Percentiles rank a stretch among this genome's conserved stretches.
Evolutionary conservation across 2,329 filamentous ascomycete genomes (phyloP).

Genomic region (Lasiodiplodia sp.): DNA sequence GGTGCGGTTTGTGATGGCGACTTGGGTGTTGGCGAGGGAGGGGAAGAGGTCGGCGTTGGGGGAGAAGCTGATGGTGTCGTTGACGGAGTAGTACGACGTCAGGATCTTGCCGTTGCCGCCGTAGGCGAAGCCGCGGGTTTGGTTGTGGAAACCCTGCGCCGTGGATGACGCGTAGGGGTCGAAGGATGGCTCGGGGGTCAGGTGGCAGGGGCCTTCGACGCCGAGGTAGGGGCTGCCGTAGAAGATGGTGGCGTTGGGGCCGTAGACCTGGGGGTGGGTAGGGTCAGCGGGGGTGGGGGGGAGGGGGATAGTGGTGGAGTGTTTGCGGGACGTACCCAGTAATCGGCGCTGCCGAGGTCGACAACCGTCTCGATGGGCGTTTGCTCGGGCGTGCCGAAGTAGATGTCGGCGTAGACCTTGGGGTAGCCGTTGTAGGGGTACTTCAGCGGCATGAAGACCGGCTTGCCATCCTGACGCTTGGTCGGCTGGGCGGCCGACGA

Average conservation of each 20-base stretch:
- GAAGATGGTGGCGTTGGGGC: constrained; percentile 31
- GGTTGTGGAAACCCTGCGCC: background rate
- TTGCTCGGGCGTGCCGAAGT: constrained; percentile 29
- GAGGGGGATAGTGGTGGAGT: background rate
- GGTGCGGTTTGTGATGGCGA: constrained; percentile 39
- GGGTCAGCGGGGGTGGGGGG: background rate
- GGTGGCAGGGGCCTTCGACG: constrained; percentile 27
- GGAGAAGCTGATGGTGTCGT: constrained; percentile 13
- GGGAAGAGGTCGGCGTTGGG: background rate
- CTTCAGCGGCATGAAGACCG: constrained; percentile 11
- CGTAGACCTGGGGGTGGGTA: constrained; percentile 5
- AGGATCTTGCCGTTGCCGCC: constrained; percentile 31
- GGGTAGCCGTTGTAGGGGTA: constrained; percentile 30
- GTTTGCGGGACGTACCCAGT: constrained; percentile 21
- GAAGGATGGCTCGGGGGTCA: constrained; percentile 26
- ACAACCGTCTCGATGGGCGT: constrained; percentile 21
- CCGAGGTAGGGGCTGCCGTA: constrained; percentile 30
- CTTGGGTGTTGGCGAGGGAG: constrained; percentile 37
- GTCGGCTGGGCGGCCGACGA: background rate
- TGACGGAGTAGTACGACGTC: background rate
- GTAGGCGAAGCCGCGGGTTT: constrained; percentile 24
- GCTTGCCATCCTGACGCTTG: background rate
- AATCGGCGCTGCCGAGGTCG: constrained; percentile 29
- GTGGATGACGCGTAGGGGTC: constrained; percentile 13
- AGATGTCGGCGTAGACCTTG: constrained; percentile 29